phyloP scores from a whole-genome alignment of 495 filamentous ascomycete genomes.

The Aspergillus carlsbadensis region DNA sequence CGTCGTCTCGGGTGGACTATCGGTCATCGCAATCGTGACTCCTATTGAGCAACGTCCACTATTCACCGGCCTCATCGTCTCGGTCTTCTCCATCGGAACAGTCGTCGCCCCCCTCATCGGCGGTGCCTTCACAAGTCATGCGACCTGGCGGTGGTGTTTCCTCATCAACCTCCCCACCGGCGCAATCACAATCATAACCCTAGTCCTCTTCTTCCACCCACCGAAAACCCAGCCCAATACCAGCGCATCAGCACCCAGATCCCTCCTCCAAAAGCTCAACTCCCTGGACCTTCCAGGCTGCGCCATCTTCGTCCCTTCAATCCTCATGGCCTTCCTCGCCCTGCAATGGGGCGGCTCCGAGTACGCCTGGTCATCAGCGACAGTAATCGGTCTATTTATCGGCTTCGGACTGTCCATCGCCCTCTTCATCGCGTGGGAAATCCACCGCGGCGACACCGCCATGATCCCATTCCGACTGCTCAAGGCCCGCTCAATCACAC shows the following conservation, averaged over 20 bases:
- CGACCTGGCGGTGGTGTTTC: conserved; percentile 79
- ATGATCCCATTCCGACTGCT: conserved; percentile 43
- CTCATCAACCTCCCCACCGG: conserved; percentile 64
- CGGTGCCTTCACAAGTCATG: conserved; percentile 36
- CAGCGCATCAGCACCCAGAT: conserved; percentile 7
- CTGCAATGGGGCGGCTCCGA: conserved; percentile 57
- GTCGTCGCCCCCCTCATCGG: conserved; percentile 54
- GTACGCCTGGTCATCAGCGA: conserved; percentile 44
- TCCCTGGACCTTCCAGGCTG: conserved; percentile 47
- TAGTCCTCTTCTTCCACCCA: conserved; percentile 13
- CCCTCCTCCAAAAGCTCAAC: neutral
- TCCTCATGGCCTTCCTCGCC: conserved; percentile 57
- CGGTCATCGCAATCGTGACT: conserved; percentile 16
- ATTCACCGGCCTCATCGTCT: conserved; percentile 6
- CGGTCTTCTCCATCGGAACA: conserved; percentile 18
- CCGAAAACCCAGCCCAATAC: conserved; percentile 33
- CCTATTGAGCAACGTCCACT: conserved; percentile 8
- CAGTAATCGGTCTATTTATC: conserved; percentile 53
- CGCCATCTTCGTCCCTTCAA: conserved; percentile 39
- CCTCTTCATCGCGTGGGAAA: conserved; percentile 47
- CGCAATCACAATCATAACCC: conserved; percentile 45
- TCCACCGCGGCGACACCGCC: conserved; percentile 43
- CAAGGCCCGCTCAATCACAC: neutral
- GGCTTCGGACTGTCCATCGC: conserved; percentile 43
- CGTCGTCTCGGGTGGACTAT: conserved; percentile 27